phyloP scores from a whole-genome alignment of 495 filamentous ascomycete genomes.

The Tricharina praecox region DNA sequence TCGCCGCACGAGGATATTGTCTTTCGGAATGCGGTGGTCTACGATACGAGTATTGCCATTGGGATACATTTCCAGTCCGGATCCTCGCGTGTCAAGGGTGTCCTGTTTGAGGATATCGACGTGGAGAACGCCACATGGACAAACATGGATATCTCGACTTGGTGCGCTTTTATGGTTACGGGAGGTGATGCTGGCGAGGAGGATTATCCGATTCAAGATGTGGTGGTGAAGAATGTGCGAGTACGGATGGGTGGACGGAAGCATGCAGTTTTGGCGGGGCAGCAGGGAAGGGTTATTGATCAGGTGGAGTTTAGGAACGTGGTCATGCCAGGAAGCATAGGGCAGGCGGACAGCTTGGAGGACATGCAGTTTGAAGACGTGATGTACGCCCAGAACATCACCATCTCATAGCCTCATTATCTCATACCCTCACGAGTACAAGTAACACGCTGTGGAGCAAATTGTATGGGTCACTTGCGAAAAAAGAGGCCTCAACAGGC shows the following conservation, averaged over 20 bases:
- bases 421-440: no score
- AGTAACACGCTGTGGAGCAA: no score
- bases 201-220: neutral
- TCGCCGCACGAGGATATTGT: slow-evolving; percentile 9
- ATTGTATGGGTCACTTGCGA: no score
- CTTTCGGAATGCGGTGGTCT: slow-evolving; percentile 11
- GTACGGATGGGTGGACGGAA: neutral
- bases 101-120: slow-evolving; percentile 7
- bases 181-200: neutral
- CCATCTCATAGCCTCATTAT: no score
- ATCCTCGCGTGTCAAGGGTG: neutral
- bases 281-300: neutral
- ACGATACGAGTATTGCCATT: slow-evolving; percentile 10
- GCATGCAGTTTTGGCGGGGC: neutral
- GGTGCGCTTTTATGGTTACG: neutral
- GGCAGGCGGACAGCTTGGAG: neutral
- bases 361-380: neutral
- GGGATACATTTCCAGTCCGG: slow-evolving; percentile 12
- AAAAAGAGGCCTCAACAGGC: no score
- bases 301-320: neutral
- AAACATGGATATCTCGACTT: neutral
- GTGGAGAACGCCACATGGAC: slow-evolving; percentile 5
- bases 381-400: no score
- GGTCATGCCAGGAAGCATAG: neutral
- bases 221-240: neutral